Conservation (phyloP, 2,329 filamentous ascomycete genomes). For the Atkinsonella texensis region DNA sequence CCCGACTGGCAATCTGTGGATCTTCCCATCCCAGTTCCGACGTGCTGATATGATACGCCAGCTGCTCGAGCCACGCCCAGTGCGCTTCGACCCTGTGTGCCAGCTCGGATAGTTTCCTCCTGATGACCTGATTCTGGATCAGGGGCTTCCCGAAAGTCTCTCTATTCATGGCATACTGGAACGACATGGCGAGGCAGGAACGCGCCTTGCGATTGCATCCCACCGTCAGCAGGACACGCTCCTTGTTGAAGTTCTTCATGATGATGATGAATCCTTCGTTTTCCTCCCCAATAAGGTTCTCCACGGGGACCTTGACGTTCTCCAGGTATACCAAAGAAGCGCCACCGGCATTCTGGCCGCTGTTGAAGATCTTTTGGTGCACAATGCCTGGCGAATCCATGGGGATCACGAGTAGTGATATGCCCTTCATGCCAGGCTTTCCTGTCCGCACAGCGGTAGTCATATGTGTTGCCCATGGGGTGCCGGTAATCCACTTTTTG, state of each 20-base stretch:
- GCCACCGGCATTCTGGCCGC: conserved; percentile 54
- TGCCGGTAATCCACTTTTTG: conserved; percentile 59
- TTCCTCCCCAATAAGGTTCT: conserved; percentile 32
- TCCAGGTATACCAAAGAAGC: conserved; percentile 44
- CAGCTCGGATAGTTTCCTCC: conserved; percentile 46
- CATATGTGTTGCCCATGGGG: conserved; percentile 46
- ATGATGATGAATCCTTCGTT: conserved; percentile 45
- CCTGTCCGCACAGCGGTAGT: conserved; percentile 51
- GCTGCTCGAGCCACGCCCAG: conserved; percentile 49
- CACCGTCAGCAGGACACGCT: conserved; percentile 46
- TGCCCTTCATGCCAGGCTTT: conserved; percentile 36
- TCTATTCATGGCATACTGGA: conserved; percentile 36
- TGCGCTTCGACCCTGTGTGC: conserved; percentile 48
- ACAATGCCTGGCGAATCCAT: conserved; percentile 36
- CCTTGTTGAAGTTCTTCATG: conserved; percentile 45
- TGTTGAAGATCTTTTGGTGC: conserved; percentile 44
- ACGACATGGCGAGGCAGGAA: conserved; percentile 40
- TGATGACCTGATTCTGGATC: conserved; percentile 46
- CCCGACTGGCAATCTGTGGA: conserved; percentile 20
- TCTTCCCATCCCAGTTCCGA: conserved; percentile 15
- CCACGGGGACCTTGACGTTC: conserved; percentile 38
- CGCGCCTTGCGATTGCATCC: conserved; percentile 45
- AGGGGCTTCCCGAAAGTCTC: conserved; percentile 48
- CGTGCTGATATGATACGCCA: conserved; percentile 39
- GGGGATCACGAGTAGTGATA: conserved; percentile 47